A percentile compares a stretch with the other conserved stretches of the same genome.
Conservation (phyloP, 2,329 filamentous ascomycete genomes). For the Claviceps africana region DNA sequence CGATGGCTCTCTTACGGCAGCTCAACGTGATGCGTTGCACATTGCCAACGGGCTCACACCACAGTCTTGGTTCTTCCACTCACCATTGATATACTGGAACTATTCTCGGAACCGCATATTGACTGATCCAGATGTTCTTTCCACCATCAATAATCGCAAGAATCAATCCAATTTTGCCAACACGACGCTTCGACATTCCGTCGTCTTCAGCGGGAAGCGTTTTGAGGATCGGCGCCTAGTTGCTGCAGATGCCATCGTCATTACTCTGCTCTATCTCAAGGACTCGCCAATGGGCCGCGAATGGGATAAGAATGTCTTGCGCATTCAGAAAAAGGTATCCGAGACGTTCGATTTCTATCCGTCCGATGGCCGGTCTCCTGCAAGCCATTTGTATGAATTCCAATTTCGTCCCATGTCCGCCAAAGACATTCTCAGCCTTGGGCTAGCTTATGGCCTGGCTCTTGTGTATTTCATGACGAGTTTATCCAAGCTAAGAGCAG, state of each 20-base stretch:
- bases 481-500: slow-evolving; percentile 54
- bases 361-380: slow-evolving; percentile 34
- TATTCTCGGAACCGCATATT: slow-evolving; percentile 46
- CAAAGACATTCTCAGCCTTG: slow-evolving; percentile 49
- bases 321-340: slow-evolving; percentile 33
- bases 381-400: slow-evolving; percentile 60
- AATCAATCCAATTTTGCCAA: slow-evolving; percentile 53
- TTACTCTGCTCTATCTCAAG: slow-evolving; percentile 57
- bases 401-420: slow-evolving; percentile 61
- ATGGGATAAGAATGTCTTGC: slow-evolving; percentile 48
- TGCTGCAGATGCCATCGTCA: slow-evolving; percentile 64
- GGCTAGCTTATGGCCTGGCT: slow-evolving; percentile 50
- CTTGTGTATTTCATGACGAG: slow-evolving; percentile 51
- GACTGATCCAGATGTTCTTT: slow-evolving; percentile 47
- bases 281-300: slow-evolving; percentile 48
- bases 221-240: slow-evolving; percentile 54
- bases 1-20: slow-evolving; percentile 24
- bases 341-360: slow-evolving; percentile 54
- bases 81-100: slow-evolving; percentile 70
- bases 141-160: slow-evolving; percentile 54
- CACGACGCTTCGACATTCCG: slow-evolving; percentile 60
- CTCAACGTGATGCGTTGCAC: slow-evolving; percentile 41
- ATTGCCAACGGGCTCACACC: slow-evolving; percentile 45
- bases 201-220: slow-evolving; percentile 69
- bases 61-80: slow-evolving; percentile 65